A percentile compares a stretch with the other conserved stretches of the same genome.
These are phyloP conservation scores for Apiospora pterosperma DNA, from an alignment of 2,329 filamentous ascomycete species.

Conservation along the genomic window DNA sequence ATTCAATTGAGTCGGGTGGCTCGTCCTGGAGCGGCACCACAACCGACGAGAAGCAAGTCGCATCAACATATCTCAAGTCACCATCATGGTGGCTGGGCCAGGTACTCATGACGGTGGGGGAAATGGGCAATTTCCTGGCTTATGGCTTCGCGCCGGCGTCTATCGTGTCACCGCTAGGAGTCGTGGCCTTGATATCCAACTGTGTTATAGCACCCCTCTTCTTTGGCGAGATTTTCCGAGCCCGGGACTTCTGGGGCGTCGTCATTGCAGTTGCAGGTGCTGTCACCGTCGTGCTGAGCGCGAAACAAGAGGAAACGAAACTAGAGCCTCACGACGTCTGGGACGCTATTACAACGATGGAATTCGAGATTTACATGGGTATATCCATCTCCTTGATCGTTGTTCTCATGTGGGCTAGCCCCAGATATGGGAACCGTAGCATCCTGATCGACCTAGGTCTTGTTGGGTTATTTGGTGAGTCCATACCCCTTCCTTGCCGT, in stretches of 20 bases:
- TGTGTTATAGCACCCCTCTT: slow-evolving; percentile 94
- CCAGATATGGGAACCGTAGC: slow-evolving; percentile 76
- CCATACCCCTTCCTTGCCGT: background rate
- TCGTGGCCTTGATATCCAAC: slow-evolving; percentile 95
- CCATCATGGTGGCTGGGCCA: slow-evolving; percentile 98
- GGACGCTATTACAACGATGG: slow-evolving; percentile 80
- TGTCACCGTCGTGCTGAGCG: slow-evolving; percentile 89
- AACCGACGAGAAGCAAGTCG: slow-evolving; percentile 31
- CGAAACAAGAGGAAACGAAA: slow-evolving; percentile 84
- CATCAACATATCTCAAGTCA: slow-evolving; percentile 78
- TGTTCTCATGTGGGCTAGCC: slow-evolving; percentile 76
- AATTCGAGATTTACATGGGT: slow-evolving; percentile 86
- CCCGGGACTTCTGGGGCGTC: slow-evolving; percentile 83
- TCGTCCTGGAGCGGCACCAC: slow-evolving; percentile 35
- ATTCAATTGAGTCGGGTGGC: slow-evolving; percentile 44
- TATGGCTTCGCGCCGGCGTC: slow-evolving; percentile 98
- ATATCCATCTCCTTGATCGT: slow-evolving; percentile 73
- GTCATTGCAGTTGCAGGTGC: slow-evolving; percentile 82
- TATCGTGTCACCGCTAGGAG: slow-evolving; percentile 92
- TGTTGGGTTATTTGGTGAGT: slow-evolving; percentile 85
- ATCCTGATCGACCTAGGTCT: slow-evolving; percentile 92
- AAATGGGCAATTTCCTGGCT: slow-evolving; percentile 93
- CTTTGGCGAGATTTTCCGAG: slow-evolving; percentile 85
- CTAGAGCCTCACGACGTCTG: slow-evolving; percentile 88
- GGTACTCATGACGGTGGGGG: slow-evolving; percentile 85